phyloP scores from a whole-genome alignment of 768 basidiomycete genomes.

The Trametopsis cervina region DNA sequence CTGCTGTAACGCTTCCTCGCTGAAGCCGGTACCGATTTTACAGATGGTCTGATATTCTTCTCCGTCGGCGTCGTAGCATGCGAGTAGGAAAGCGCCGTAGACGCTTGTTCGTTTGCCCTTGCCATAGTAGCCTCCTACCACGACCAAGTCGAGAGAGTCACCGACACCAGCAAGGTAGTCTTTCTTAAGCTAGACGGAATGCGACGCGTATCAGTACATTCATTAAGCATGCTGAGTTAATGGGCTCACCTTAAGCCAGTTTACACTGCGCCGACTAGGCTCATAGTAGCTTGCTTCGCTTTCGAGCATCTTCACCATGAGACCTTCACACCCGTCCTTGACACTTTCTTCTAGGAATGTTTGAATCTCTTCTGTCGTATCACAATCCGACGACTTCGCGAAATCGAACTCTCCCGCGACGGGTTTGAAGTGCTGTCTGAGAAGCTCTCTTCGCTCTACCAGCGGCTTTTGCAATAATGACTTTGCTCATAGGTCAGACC shows the following conservation, averaged over 20 bases:
- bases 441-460: slow-evolving; percentile 65
- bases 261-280: slow-evolving; percentile 90
- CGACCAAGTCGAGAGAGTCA: slow-evolving; percentile 94
- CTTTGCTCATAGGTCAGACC: too few relatives aligned
- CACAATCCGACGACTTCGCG: slow-evolving; percentile 84
- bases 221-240: neutral
- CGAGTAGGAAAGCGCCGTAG: slow-evolving; percentile 96
- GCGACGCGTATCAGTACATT: neutral
- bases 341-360: slow-evolving; percentile 92
- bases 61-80: slow-evolving; percentile 91
- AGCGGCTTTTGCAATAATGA: slow-evolving; percentile 76
- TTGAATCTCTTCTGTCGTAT: slow-evolving; percentile 91
- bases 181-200: slow-evolving; percentile 77
- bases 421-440: slow-evolving; percentile 71
- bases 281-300: slow-evolving; percentile 90
- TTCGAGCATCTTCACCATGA: slow-evolving; percentile 99
- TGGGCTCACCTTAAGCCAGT: slow-evolving; percentile 86
- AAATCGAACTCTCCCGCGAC: slow-evolving; percentile 91
- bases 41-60: slow-evolving; percentile 97
- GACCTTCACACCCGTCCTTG: slow-evolving; percentile 96
- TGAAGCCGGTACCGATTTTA: slow-evolving; percentile 98
- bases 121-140: slow-evolving; percentile 96
- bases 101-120: slow-evolving; percentile 97
- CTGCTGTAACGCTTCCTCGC: slow-evolving; percentile 77
- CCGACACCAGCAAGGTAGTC: slow-evolving; percentile 96